These are phyloP conservation scores for Yarrowia alimentaria DNA, from an alignment of 805 yeast genomes.

Conservation along the genomic window DNA sequence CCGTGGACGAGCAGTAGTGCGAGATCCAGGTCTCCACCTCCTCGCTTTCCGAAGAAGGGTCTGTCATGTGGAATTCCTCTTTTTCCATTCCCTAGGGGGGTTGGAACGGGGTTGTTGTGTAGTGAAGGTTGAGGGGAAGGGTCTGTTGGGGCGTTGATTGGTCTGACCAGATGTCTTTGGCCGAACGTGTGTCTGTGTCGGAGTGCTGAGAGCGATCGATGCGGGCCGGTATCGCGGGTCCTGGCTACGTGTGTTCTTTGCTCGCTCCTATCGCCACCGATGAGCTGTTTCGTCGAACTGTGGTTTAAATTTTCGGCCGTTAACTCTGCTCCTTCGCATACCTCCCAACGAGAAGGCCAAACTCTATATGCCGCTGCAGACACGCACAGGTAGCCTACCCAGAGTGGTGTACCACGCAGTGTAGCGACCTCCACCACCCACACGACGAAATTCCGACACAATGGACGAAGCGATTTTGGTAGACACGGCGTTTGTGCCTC, in stretches of 20 bases:
- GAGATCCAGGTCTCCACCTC: constrained; percentile 78
- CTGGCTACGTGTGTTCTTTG: no score
- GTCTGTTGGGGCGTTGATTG: no score
- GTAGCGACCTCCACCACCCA: no score
- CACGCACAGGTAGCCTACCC: no score
- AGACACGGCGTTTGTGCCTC: constrained; percentile 3
- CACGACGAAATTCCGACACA: not conserved
- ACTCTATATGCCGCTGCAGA: constrained; percentile 5
- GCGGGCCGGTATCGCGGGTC: no score
- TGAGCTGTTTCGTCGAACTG: constrained; percentile 1
- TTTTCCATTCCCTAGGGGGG: no score
- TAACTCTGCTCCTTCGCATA: constrained; percentile 1
- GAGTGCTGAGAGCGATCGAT: no score
- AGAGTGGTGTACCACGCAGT: no score
- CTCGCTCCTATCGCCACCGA: not conserved
- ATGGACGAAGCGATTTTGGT: constrained; percentile 15
- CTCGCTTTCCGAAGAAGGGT: constrained; percentile 32
- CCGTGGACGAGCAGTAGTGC: constrained; percentile 71
- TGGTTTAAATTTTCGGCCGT: constrained; percentile 3
- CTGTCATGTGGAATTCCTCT: constrained; percentile 21
- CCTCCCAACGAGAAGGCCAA: constrained; percentile 11
- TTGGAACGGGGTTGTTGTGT: no score
- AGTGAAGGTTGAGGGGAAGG: not conserved
- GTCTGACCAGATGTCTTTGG: no score
- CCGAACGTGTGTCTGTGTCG: no score